A percentile compares a stretch with the other conserved stretches of the same genome.
Conservation (phyloP, 306 rosid genomes). For the Rubus idaeus region DNA sequence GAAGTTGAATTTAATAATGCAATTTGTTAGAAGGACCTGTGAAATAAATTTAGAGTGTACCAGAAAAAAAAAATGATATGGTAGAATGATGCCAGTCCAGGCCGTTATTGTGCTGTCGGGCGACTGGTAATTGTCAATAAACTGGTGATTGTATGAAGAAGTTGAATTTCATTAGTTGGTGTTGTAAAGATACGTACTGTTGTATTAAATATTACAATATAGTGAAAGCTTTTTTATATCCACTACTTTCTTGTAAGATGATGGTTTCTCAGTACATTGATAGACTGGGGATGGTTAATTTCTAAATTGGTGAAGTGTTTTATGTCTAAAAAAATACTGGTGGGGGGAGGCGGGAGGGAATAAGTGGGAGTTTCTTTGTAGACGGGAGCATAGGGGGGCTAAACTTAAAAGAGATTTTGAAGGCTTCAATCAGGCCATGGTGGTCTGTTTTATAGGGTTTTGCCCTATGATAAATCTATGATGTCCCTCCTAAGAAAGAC, state of each 20-base stretch:
- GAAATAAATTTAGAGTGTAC: slow-evolving; percentile 33
- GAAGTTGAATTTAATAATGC: slow-evolving; percentile 30
- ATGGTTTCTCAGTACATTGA: neutral
- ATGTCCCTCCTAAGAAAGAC: no score
- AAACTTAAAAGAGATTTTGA: no score
- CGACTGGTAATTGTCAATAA: slow-evolving; percentile 90
- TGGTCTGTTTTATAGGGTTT: no score
- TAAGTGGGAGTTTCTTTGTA: no score
- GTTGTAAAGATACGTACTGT: slow-evolving; percentile 47
- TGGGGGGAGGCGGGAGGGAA: no score
- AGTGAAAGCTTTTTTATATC: neutral
- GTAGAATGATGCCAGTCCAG: slow-evolving; percentile 87
- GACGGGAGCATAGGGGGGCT: no score
- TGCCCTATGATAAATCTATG: no score
- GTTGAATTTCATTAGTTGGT: slow-evolving; percentile 40
- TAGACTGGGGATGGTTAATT: neutral
- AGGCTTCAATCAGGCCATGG: no score
- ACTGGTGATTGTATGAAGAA: slow-evolving; percentile 33
- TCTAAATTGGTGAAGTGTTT: no score
- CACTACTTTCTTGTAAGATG: neutral
- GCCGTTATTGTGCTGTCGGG: slow-evolving; percentile 65
- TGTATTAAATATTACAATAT: slow-evolving; percentile 7
- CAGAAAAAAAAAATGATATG: slow-evolving; percentile 20
- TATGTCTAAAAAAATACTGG: no score
- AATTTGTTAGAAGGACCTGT: slow-evolving; percentile 32